Evolutionary conservation across 768 basidiomycete species (phyloP).

Genomic region (Naematelia encephala): DNA sequence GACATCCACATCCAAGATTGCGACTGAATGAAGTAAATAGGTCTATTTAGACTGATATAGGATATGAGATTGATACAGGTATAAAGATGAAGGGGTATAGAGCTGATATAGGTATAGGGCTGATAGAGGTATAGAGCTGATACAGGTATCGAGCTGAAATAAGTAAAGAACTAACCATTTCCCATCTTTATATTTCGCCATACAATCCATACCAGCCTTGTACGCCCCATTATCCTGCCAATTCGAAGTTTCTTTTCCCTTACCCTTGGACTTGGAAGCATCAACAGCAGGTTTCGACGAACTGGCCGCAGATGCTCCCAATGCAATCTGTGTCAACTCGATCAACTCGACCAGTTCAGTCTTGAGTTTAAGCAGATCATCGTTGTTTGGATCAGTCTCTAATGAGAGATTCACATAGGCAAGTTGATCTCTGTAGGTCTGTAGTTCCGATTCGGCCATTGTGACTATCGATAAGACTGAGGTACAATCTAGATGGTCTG

Average conservation of each 20-base stretch:
- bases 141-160: too few species aligned
- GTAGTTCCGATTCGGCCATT: slow-evolving; percentile 43
- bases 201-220: slow-evolving; percentile 50
- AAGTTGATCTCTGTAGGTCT: slow-evolving; percentile 49
- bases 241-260: slow-evolving; percentile 32
- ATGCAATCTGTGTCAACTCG: slow-evolving; percentile 43
- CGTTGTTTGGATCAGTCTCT: slow-evolving; percentile 47
- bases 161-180: slow-evolving; percentile 42
- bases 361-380: slow-evolving; percentile 47
- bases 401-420: slow-evolving; percentile 50
- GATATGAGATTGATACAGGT: too few species aligned
- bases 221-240: slow-evolving; percentile 43
- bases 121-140: too few species aligned
- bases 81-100: too few species aligned
- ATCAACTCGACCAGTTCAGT: slow-evolving; percentile 49
- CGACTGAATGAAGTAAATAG: slow-evolving; percentile 1
- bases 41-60: too few species aligned
- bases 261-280: slow-evolving; percentile 25
- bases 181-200: slow-evolving; percentile 52
- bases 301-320: slow-evolving; percentile 22
- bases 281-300: slow-evolving; percentile 8
- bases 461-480: neutral
- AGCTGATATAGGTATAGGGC: too few species aligned
- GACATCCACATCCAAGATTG: neutral
- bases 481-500: neutral